Evolutionary conservation across 805 yeast species (phyloP), one percentile per base, ranked within the genome.

Genomic region (Barnettozyma botsteinii): DNA sequence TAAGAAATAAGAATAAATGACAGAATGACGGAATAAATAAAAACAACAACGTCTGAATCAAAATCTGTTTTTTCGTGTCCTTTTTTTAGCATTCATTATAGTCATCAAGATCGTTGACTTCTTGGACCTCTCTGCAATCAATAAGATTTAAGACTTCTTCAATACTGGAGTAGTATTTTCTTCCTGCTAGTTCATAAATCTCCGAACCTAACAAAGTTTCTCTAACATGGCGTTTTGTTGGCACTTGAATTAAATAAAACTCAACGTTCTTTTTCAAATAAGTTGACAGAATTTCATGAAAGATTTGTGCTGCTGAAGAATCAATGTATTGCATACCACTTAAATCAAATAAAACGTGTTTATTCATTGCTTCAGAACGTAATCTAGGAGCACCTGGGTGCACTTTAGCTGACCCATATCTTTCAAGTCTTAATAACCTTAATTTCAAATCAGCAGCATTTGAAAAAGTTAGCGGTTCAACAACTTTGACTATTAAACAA

Each of bases 381-480:
- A 54, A 50, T 21, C 70, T 61, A 28, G 83, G 84, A 19, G 73
- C 73, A 2, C 87, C 85, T 1, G 96, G 96, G 53, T 88, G 96
- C 13, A 73, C 74, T 35, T 69, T 71, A 19, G 79, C 69, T 0
- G 94, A 78, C 0, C 95, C 94, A 52, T 84, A 85, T 39, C 74
- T 63, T 55, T 88, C 96, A 22, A 88, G 64, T 32, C 96, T 66
- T 31, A 70, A 65, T 42, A 88, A 64, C 27, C 91, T 67, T 41
- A 74, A 67, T 45, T 81, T 77, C 45, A 88, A 65, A 50, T 85
- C 94, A 21, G 82, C 82, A 7, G 89, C 73, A 58, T 89, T 88
- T 29, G 95, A 86, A 60, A 88, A 88, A 5, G 89, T 85, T 44
- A 88, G 66, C 2, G 96, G 95, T 55, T 88, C 96, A 0, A 96